These are phyloP conservation scores for Oryza longistaminata DNA, from an alignment of 176 grass and related monocot genomes.

Conservation along the genomic window DNA sequence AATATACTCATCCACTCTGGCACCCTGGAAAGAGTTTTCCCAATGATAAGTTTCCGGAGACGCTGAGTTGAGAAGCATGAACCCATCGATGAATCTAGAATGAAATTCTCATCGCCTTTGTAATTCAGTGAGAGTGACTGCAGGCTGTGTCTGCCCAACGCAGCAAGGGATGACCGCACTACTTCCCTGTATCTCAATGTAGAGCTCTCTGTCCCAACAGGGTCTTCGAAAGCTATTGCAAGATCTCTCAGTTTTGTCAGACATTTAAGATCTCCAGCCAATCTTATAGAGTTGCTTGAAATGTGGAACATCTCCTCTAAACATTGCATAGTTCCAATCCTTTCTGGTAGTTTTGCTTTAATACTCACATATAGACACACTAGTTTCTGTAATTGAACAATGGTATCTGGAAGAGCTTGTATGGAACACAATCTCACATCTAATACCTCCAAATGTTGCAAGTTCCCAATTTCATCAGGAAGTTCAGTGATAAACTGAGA, in stretches of 20 bases:
- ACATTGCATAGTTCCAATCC: constrained; percentile 3
- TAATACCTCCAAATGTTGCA: constrained; percentile 1
- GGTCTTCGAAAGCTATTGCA: background rate
- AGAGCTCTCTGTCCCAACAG: background rate
- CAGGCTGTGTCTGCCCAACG: background rate
- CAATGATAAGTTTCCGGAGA: background rate
- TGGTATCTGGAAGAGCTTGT: background rate
- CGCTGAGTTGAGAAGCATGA: background rate
- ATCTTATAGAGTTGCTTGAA: background rate
- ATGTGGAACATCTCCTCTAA: constrained; percentile 7
- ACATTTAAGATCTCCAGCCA: background rate
- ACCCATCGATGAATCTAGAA: constrained; percentile 18
- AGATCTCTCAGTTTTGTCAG: constrained; percentile 13
- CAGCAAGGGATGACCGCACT: background rate
- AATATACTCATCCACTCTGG: constrained; percentile 2
- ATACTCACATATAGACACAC: background rate
- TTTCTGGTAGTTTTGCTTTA: background rate
- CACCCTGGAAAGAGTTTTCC: constrained; percentile 17
- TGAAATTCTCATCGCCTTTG: constrained; percentile 16
- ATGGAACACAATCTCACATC: constrained; percentile 9
- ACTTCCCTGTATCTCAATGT: background rate
- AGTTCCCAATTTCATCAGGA: constrained; percentile 9
- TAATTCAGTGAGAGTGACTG: constrained; percentile 1
- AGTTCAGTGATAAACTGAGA: background rate
- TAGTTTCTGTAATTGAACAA: background rate